Evolutionary conservation across 139 green algal genomes (phyloP), one percentile per base, ranked within the genome.

Genomic region (Diplosphaera chodatii): DNA sequence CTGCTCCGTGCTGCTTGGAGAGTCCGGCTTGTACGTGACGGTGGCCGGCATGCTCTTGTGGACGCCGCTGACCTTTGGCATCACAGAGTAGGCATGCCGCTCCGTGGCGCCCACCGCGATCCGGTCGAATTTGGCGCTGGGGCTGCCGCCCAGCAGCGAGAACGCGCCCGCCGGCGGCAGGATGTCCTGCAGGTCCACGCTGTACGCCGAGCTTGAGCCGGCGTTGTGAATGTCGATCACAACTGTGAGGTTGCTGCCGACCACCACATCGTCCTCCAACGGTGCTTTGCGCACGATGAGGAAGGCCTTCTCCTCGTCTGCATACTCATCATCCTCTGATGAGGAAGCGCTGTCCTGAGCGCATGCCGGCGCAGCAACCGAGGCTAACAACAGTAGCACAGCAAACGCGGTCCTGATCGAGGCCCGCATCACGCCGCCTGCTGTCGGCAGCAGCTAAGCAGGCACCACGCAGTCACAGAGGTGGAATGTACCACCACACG

Each of bases 311-410:
- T 65, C 59, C 21, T 65, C 59, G 18, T 65, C 59, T 28, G 59
- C 59, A 15, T 65, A 65, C 25, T 65, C 59, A 3, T 65, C 59
- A 15, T 65, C 59, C 5, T 65, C 59, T 32, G 27, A 18, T n/a
- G n/a, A n/a, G 8, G 23, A 20, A 13, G n/a, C 25, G n/a, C n/a
- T 32, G 27, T 65, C 59, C 59, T 65, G 27, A 33, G 4, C 32
- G 20, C 25, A 32, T 22, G 8, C 21, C 1, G 40, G 56, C 32
- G 34, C 32, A 22, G 32, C 29, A 1, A 40, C n/a, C 27, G 13
- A 55, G 13, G 74, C 63, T 1, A 40, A 31, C 74, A 79, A 68
- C 63, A 75, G 74, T 63, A 79, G 74, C 63, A 63, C 65, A 13
- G 74, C 69, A 30, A 79, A 22, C 16, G 48, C 48, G 18, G 16